Base-by-base conservation (phyloP, 1,139 yeast species). In the Taphrina confusa region DNA sequence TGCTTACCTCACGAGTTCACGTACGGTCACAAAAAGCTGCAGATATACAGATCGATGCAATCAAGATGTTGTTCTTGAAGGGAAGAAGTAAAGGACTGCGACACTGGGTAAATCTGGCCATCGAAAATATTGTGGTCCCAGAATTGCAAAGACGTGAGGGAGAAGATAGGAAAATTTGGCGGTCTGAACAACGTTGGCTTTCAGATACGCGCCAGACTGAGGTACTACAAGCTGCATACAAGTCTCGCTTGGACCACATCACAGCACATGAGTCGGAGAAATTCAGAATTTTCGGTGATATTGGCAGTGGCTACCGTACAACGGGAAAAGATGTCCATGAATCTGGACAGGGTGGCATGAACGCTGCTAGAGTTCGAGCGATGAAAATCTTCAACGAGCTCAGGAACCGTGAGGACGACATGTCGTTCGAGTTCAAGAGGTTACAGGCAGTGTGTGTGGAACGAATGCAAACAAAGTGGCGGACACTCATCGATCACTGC, bases 381-480 rank as follows among this genome's bases (percentile, higher is more conserved):
- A n/a, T 5, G 14, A 20, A 23, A 18, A 54, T 54, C 9, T 22
- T 36, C 6, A 33, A 3, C 28, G 23, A 28, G 18, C 22, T 54
- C 33, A 33, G 34, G 20, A 34, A 27, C 1, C 28, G 40, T 3
- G 58, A 33, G 5, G 51, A 44, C 18, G 51, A 54, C 18, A 31
- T 47, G 40, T 11, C 34, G 31, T 47, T 6, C 16, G 42, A 47
- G 33, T 44, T 54, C 31, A 42, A 36, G 16, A 16, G 33, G 11
- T 25, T 54, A 20, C 51, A 34, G 16, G 22, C 44, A 23, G 16
- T 30, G 34, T 54, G 58, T 30, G 18, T 44, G 34, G n/a, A 11
- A 23, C 50, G 58, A 2, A 54, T 54, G 58, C 58, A 44, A 27
- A 14, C 37, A 20, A 27, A 22, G 12, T 54, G 58, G 58, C 51